phyloP scores from a whole-genome alignment of 176 grass and related monocot genomes.

The Carex kokanica region DNA sequence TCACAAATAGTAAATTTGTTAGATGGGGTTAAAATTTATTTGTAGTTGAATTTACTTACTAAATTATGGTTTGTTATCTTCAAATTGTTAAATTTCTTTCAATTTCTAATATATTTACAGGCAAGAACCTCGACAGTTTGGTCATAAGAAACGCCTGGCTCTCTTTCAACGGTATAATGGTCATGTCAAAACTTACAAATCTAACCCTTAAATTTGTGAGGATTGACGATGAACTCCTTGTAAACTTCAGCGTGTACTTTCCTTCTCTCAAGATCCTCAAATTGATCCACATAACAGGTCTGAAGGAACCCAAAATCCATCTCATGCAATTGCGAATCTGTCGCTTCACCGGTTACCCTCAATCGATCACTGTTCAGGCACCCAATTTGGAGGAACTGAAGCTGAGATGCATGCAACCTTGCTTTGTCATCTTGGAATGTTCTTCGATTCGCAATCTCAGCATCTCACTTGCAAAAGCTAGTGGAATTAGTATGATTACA shows the following conservation, averaged over 20 bases:
- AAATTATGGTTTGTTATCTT: not conserved
- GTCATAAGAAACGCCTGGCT: slow-evolving; percentile 2
- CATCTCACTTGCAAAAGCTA: slow-evolving; percentile 1
- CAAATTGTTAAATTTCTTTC: not conserved
- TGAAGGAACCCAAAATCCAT: slow-evolving; percentile 17
- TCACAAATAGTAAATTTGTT: not conserved
- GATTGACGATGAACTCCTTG: not conserved
- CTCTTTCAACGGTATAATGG: not conserved
- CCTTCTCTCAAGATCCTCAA: slow-evolving; percentile 14
- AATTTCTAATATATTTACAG: not conserved
- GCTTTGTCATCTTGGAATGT: not conserved
- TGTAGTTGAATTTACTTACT: not conserved
- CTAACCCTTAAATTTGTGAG: slow-evolving; percentile 5
- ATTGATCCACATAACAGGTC: slow-evolving; percentile 1
- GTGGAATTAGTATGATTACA: not conserved
- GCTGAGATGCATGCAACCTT: slow-evolving; percentile 12
- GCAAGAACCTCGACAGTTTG: slow-evolving; percentile 6
- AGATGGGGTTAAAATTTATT: not conserved
- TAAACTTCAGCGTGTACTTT: not conserved
- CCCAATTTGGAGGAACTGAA: slow-evolving; percentile 22
- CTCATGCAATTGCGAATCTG: not conserved
- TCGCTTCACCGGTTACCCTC: not conserved
- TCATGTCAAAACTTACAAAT: slow-evolving; percentile 10
- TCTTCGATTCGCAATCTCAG: not conserved
- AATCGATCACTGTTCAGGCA: not conserved